These are phyloP conservation scores for Aegilops sharonensis DNA, from an alignment of 176 grass and related monocot genomes.

Conservation along the genomic window DNA sequence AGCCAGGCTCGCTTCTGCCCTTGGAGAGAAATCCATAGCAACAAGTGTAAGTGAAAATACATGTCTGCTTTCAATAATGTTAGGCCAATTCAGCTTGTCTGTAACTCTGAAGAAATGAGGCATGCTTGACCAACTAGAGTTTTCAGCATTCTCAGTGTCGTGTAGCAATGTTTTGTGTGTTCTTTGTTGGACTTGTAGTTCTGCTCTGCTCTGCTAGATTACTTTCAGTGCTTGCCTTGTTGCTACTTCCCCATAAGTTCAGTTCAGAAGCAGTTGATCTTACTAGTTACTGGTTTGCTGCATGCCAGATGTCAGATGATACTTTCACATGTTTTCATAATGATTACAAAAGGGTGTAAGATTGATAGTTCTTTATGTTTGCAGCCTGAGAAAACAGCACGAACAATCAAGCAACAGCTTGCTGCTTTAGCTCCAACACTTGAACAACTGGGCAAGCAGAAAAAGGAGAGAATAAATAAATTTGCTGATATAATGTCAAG, in stretches of 20 bases:
- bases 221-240: neutral
- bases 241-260: neutral
- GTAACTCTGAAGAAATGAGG: neutral
- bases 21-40: conserved; percentile 52
- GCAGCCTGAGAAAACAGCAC: conserved; percentile 42
- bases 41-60: conserved; percentile 34
- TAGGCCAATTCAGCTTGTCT: neutral
- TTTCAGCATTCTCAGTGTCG: neutral
- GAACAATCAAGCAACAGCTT: conserved; percentile 63
- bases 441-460: conserved; percentile 61
- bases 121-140: neutral
- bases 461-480: conserved; percentile 56
- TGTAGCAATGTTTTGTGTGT: neutral
- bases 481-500: conserved; percentile 51
- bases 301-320: neutral
- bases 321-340: conserved; percentile 6
- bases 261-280: neutral
- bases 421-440: conserved; percentile 63
- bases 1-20: conserved; percentile 47
- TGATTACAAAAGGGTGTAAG: neutral
- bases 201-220: neutral
- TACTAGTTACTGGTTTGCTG: neutral
- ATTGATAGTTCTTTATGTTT: neutral
- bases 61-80: neutral
- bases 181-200: neutral